Base-by-base conservation (phyloP, 169 alveolate species). In the Plasmodium fragile region DNA sequence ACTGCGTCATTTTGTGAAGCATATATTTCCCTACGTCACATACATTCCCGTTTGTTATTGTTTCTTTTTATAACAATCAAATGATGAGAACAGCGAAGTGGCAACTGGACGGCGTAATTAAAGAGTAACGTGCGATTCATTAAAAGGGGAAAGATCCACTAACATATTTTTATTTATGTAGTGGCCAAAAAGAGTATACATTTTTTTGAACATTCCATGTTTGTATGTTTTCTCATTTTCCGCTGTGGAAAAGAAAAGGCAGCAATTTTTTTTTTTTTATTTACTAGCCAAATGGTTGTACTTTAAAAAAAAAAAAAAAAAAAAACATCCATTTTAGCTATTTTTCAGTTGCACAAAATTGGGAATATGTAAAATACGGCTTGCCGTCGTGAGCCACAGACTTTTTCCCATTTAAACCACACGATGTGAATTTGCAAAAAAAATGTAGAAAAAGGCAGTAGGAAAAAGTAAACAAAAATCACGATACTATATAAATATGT, bases 281-380 rank as follows among this genome's bases (percentile, higher is more conserved):
- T 28, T 65, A 65, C 41, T 25, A 25, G 22, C 75, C 41, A 65
- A 65, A 25, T 65, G 11, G 36, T 65, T 65, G 75, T 10, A 25
- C 75, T 28, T 65, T 22, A 0, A 8, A 65, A 65, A 22, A 65
- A 65, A 65, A 65, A 65, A 65, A 59, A 59, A 59, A 59, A 59
- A 59, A 59, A 59, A 65, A 65, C 28, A 2, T 49, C 41, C 41
- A 65, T 65, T 65, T 25, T 65, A 65, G 41, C 30, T 65, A 65
- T 65, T 65, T 65, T 65, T 65, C 75, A 65, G n/a, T 25, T 8
- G 75, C 4, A 65, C 75, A 65, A 65, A 65, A 65, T 8, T 65
- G 18, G 75, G 39, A 65, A 65, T 65, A 65, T 39, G 75, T 65
- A 65, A n/a, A 65, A 65, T n/a, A 65, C 75, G n/a, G n/a, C 36